A percentile compares a stretch with the other conserved stretches of the same genome.
Conservation (phyloP, 2,329 filamentous ascomycete genomes). For the Neonectria neomacrospora region DNA sequence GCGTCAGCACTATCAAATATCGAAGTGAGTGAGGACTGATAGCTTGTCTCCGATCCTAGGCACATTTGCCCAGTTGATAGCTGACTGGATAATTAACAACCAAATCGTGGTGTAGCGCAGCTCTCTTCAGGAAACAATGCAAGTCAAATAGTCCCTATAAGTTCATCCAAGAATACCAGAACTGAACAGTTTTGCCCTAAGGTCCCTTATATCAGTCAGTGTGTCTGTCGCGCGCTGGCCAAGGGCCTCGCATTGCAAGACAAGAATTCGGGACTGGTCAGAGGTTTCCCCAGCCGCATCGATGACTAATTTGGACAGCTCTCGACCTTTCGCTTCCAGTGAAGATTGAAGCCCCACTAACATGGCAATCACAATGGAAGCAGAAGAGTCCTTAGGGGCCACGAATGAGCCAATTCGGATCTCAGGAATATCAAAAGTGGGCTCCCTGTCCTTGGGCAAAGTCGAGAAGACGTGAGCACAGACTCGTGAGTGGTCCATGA, state of each 20-base stretch:
- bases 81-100: background rate
- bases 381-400: constrained; percentile 47
- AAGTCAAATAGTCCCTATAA: background rate
- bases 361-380: constrained; percentile 48
- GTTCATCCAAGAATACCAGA: constrained; percentile 7
- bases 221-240: constrained; percentile 35
- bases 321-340: constrained; percentile 33
- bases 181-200: constrained; percentile 10
- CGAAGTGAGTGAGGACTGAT: background rate
- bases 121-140: background rate
- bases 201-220: constrained; percentile 31
- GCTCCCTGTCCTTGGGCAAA: constrained; percentile 44
- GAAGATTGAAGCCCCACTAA: constrained; percentile 47
- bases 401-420: constrained; percentile 55
- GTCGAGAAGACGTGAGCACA: constrained; percentile 48
- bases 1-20: background rate
- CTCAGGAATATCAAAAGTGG: constrained; percentile 52
- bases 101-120: background rate
- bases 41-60: background rate
- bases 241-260: constrained; percentile 45
- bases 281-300: constrained; percentile 16
- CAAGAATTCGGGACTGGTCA: constrained; percentile 38
- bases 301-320: constrained; percentile 27
- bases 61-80: background rate
- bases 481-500: constrained; percentile 46